phyloP scores from a whole-genome alignment of 352 stramenopile genomes.

The Blastocystis hominis region DNA sequence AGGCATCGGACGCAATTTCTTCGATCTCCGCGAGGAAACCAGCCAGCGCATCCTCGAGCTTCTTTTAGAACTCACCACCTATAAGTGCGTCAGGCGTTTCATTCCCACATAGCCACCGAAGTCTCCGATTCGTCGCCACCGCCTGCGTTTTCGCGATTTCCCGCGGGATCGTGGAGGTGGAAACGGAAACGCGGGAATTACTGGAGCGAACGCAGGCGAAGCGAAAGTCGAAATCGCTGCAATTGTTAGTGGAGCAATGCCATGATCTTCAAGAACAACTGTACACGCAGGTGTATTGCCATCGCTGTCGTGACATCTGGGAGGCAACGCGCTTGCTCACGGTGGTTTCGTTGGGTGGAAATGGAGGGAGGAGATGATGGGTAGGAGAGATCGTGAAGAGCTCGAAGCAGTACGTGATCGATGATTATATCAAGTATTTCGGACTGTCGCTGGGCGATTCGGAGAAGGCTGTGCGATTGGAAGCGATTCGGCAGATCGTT shows the following conservation, averaged over 20 bases:
- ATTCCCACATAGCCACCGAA: background rate
- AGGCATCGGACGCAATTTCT: constrained; percentile 1
- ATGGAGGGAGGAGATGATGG: background rate
- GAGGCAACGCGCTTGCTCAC: background rate
- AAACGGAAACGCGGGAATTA: background rate
- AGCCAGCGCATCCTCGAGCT: background rate
- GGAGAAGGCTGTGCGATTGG: background rate
- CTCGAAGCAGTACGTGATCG: background rate
- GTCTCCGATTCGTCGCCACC: constrained; percentile 12
- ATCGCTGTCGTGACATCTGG: background rate
- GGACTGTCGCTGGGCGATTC: background rate
- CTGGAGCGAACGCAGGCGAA: background rate
- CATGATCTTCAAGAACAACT: constrained; percentile 34
- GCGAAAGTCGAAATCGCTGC: background rate
- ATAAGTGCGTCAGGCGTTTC: background rate
- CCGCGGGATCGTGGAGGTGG: background rate
- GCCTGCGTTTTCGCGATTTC: background rate
- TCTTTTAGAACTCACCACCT: constrained; percentile 8
- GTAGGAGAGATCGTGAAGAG: background rate
- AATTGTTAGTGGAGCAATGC: background rate
- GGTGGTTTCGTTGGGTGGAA: background rate
- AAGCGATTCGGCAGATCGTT: background rate
- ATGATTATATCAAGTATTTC: constrained; percentile 40
- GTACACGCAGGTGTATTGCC: background rate
- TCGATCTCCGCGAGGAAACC: background rate